These are phyloP conservation scores for Metarhizium brunneum DNA, from an alignment of 2,329 filamentous ascomycete genomes.

Conservation along the genomic window DNA sequence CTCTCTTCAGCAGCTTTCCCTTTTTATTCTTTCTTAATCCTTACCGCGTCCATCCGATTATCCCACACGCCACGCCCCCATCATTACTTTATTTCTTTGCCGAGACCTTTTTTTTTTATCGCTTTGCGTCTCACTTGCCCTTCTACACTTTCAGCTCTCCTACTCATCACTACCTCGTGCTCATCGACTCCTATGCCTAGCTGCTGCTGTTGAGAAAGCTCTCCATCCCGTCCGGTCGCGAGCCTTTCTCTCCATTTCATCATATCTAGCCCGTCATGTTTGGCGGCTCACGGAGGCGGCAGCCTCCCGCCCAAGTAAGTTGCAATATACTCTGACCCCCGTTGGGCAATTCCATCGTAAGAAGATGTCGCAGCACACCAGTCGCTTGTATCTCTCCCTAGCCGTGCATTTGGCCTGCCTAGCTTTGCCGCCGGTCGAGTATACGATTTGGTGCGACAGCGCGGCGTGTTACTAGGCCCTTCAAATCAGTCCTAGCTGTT, in stretches of 20 bases:
- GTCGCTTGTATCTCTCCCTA: too few relatives aligned
- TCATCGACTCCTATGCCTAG: constrained; percentile 5
- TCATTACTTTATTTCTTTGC: neutral
- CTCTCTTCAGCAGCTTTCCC: constrained; percentile 9
- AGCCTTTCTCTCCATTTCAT: neutral
- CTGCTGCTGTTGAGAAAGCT: constrained; percentile 10
- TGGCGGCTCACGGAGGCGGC: constrained; percentile 39
- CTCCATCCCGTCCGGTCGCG: neutral
- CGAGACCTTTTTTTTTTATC: neutral
- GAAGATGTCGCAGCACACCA: neutral
- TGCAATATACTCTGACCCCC: neutral
- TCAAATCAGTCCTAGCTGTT: too few relatives aligned
- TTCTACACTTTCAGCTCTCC: neutral
- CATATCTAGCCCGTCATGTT: constrained; percentile 31
- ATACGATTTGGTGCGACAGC: too few relatives aligned
- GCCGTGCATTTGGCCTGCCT: too few relatives aligned
- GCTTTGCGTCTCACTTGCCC: neutral
- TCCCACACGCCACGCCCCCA: neutral
- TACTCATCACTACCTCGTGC: constrained; percentile 1
- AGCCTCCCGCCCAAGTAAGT: constrained; percentile 39
- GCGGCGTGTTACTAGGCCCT: too few relatives aligned
- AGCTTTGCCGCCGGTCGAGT: too few relatives aligned
- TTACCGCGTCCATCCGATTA: neutral
- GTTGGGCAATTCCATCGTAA: neutral
- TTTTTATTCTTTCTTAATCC: neutral